Evolutionary conservation across 139 green algal genomes (phyloP).

Genomic region (Picochlorum sp.): DNA sequence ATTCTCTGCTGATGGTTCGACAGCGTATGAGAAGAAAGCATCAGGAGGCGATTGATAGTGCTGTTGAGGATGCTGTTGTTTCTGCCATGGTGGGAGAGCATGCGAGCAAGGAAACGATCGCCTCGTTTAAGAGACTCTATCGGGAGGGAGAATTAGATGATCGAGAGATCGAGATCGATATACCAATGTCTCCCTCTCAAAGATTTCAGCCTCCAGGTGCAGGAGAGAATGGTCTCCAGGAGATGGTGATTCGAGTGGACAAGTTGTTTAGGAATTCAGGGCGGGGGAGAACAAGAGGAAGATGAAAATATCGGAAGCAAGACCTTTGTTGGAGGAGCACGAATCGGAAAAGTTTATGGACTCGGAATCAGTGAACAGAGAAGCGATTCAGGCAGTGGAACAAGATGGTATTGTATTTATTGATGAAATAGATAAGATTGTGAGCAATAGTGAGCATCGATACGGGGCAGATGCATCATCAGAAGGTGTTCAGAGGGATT

Average conservation of each 20-base stretch:
- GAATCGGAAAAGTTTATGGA: conserved; percentile 73
- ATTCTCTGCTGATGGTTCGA: conserved; percentile 64
- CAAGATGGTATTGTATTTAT: conserved; percentile 92
- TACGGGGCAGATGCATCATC: conserved; percentile 48
- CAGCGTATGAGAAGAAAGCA: conserved; percentile 19
- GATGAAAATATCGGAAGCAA: conserved; percentile 55
- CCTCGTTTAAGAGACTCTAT: conserved; percentile 42
- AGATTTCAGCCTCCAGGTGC: not conserved
- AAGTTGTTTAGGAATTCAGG: conserved; percentile 23
- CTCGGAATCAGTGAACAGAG: conserved; percentile 48
- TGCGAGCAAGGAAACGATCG: conserved; percentile 12
- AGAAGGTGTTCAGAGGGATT: conserved; percentile 88
- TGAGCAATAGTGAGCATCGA: conserved; percentile 49
- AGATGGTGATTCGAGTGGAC: conserved; percentile 47
- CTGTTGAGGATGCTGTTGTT: conserved; percentile 60
- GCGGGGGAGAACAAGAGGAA: conserved; percentile 24
- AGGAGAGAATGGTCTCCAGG: conserved; percentile 16
- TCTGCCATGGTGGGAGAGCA: conserved; percentile 36
- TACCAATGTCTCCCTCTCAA: conserved; percentile 24
- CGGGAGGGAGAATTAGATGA: conserved; percentile 59
- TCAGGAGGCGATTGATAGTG: conserved; percentile 27
- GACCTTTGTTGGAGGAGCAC: conserved; percentile 62
- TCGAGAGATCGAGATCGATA: conserved; percentile 54
- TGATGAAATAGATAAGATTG: conserved; percentile 98
- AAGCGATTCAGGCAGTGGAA: conserved; percentile 64